Evolutionary conservation across 1,139 yeast genomes (phyloP), one percentile per base, ranked within the genome.

Genomic region (Suhomyces ambrosiae): DNA sequence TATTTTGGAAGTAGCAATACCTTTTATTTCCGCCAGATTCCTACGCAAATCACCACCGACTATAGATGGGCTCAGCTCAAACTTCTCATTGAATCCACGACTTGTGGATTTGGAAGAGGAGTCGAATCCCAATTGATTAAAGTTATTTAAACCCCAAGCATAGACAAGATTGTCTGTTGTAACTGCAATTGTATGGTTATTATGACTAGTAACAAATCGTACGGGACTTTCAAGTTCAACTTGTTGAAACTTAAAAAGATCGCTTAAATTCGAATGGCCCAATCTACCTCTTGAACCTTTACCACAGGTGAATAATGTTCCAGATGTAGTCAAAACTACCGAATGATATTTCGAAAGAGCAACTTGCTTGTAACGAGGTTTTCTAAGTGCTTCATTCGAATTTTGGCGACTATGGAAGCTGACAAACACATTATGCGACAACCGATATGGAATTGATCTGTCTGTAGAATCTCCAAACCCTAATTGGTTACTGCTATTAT

Each of bases 141-240:
- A 74, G 19, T 70, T 67, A 52, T 87, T 87, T 43, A 80, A 67
- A 0, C 97, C 97, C 95, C 96, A 89, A 0, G 90, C 62, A 47
- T 70, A 85, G 2, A 87, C 65, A 13, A 71, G 71, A 26, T 82
- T 81, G 8, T 61, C 53, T 1, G 63, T 50, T 1, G 85, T 75
- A 16, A 86, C 53, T 0, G 57, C 73, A 18, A 87, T 53, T 0
- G 88, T 68, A 55, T 87, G 96, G 49, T 84, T 85, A 46, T 79
- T 76, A 27, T 89, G 82, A 2, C 80, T 58, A 0, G 79, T 76
- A 1, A 80, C 62, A 13, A 39, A 49, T 18, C 61, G 58, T 8
- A 58, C 52, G 2, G 54, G 50, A 15, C 70, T 65, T 2, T 45
- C 44, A n/a, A 50, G 51, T 4, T 63, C 53, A 9, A 77, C 60